Base-by-base conservation (phyloP, 306 rosid genomes). In the Vachellia collinsii region DNA sequence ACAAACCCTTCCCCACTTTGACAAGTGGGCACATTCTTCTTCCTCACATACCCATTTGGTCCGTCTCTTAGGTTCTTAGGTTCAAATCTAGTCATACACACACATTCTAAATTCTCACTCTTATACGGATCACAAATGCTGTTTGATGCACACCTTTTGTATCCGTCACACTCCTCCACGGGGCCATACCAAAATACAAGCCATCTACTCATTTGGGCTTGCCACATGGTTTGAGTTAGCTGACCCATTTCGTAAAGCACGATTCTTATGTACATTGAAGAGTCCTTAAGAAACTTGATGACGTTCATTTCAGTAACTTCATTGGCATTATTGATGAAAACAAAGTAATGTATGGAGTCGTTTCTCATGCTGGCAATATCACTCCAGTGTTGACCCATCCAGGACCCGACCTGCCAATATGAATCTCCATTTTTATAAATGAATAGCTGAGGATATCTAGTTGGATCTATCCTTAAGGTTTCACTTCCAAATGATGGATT, bases 1-100 rank as follows among this genome's bases (percentile, higher is more conserved):
- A 88, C 88, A 46, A 94, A 94, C 43, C 96, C 96, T 44, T 94
- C 98, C 1, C 94, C 94, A 8, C 78, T 88, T 0, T 38, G 4
- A 63, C 98, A 94, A 77, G 89, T 89, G 16, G 89, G 85, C 22
- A 22, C 85, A 11, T 84, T 89, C 0, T 63, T 11, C 59, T 74
- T 86, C 78, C 90, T 85, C 39, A 80, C 75, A 56, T 97, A 91
- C 76, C 88, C n/a, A n/a, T n/a, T 86, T 8, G 39, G 17, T 56
- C 59, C 23, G 1, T 20, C 14, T 58, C 6, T 4, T 9, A 1
- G 70, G 1, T 70, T 82, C 62, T 7, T 86, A 1, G 85, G 85
- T 46, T 74, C 83, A 4, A 62, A 86, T 23, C 87, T 87, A 0
- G 87, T 87, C 4, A 83, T 39, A 56, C 89, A 83, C 58, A 59